These are phyloP conservation scores for sweet orange (Citrus sinensis) DNA, from an alignment of 345 rosid species.

Conservation along the genomic window DNA sequence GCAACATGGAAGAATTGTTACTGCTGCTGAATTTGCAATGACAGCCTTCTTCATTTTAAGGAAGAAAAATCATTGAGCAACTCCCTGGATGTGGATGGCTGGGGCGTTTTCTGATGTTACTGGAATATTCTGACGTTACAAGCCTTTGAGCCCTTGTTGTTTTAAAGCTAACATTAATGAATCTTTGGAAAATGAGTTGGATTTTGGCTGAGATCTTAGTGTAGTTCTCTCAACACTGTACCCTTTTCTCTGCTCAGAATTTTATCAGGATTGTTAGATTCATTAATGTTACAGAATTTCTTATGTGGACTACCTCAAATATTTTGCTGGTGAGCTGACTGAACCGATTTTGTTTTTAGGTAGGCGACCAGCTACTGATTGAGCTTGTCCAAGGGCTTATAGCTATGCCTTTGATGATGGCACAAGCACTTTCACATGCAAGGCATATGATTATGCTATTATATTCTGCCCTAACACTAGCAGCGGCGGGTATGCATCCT, in stretches of 20 bases:
- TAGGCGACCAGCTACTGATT: no score
- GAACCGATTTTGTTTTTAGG: no score
- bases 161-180: no score
- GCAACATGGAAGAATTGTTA: not conserved
- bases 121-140: not conserved
- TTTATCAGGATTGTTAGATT: not conserved
- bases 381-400: no score
- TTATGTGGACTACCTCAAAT: not conserved
- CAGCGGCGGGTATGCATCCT: not conserved
- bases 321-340: not conserved
- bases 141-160: not conserved
- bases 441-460: slow-evolving; percentile 66
- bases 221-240: not conserved
- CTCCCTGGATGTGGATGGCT: not conserved
- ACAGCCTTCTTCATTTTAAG: not conserved
- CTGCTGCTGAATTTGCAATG: not conserved
- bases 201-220: not conserved
- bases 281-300: not conserved
- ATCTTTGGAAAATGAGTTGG: not conserved
- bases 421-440: slow-evolving; percentile 87
- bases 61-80: not conserved
- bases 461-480: slow-evolving; percentile 62
- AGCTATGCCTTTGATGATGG: slow-evolving; percentile 25
- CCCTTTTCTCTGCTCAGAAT: no score
- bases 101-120: not conserved